Evolutionary conservation across 305 asterid genomes (phyloP), one percentile per base, ranked within the genome.

Genomic region (Solanum aculeatissimum): DNA sequence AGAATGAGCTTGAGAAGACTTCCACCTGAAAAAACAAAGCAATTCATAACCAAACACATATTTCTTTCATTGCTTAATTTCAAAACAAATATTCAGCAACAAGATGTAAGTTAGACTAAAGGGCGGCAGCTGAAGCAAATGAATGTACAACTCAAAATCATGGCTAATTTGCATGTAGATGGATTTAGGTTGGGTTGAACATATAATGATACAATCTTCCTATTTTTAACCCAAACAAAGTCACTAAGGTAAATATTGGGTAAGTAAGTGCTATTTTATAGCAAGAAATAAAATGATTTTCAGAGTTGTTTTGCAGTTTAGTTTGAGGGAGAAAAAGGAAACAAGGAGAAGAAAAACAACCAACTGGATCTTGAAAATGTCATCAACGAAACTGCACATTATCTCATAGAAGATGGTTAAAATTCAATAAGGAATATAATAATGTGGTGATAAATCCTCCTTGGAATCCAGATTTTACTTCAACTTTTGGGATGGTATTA

Each of bases 1-100:
- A 82, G 80, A 42, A 58, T 62, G 89, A 40, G 62, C 74, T 83
- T 21, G 75, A 63, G 85, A 83, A 85, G 80, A 4, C 25, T 63
- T 53, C 49, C 23, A 80, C 87, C 91, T 85, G 63, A 74, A 27
- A 57, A 75, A 75, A 53, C 53, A 77, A 29, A 51, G 47, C 43
- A 77, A 77, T 49, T 55, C 65, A 77, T 51, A 77, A 51, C 25
- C 47, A 77, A 77, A 77, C 18, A 29, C 65, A 77, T 77, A 21
- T 43, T 75, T 51, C 43, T 25, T 74, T 27, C 42, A 49, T 49
- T 77, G 27, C 82, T 77, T 77, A 45, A 74, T 25, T 14, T 74
- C 81, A 47, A 25, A 15, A 47, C 42, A 74, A 45, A 74, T 18
- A 16, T 25, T 15, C 81, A 47, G 58, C 60, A 74, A 47, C 25